These are phyloP conservation scores for Silene uniflora DNA, from an alignment of 148 eudicot genomes.

Conservation along the genomic window DNA sequence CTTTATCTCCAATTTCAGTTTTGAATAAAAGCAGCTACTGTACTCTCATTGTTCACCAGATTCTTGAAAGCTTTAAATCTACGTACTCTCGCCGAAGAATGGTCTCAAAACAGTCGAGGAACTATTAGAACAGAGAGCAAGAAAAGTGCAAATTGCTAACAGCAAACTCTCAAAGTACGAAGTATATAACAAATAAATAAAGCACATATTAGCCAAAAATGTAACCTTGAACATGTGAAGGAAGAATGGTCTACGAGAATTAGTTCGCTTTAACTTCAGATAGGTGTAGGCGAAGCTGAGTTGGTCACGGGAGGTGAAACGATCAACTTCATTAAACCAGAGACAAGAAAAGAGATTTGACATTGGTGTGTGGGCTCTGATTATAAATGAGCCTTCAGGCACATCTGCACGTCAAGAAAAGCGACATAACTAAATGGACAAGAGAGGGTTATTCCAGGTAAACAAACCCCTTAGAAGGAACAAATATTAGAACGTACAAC, in stretches of 20 bases:
- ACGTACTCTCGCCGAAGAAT: neutral
- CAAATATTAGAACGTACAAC: slow-evolving; percentile 51
- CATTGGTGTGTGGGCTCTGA: slow-evolving; percentile 92
- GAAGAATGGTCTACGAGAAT: slow-evolving; percentile 55
- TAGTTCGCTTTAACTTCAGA: slow-evolving; percentile 68
- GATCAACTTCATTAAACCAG: slow-evolving; percentile 97
- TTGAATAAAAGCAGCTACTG: neutral
- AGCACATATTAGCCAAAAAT: slow-evolving; percentile 4
- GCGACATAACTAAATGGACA: slow-evolving; percentile 2
- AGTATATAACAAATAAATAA: neutral
- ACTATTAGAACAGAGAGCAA: too few relatives aligned
- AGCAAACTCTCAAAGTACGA: neutral
- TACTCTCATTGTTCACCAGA: too few relatives aligned
- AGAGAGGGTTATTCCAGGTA: slow-evolving; percentile 1
- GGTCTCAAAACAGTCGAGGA: neutral
- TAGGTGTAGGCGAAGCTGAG: slow-evolving; percentile 89
- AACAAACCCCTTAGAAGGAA: neutral
- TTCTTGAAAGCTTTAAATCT: neutral
- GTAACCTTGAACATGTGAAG: slow-evolving; percentile 84
- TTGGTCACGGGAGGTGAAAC: slow-evolving; percentile 90
- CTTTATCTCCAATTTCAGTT: neutral
- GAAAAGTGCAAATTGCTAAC: neutral
- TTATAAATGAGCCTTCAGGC: slow-evolving; percentile 92
- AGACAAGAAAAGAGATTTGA: slow-evolving; percentile 92
- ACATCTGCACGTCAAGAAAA: slow-evolving; percentile 54